Conservation (phyloP, 441 rosid genomes). For the Pelargonium myrrhifolium region DNA sequence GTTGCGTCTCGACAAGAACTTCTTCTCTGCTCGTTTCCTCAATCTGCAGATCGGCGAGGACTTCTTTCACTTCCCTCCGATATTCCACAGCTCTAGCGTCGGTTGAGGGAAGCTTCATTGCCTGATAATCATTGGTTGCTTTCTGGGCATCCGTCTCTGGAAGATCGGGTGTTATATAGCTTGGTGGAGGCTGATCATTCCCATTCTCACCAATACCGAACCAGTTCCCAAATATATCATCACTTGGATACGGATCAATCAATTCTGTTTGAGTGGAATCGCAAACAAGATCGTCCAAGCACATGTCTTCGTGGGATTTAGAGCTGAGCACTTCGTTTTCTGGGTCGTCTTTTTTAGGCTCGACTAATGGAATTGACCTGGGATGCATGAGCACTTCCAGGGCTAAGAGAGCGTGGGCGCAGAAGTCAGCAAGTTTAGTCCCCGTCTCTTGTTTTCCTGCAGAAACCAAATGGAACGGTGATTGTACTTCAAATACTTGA, state of each 20-base stretch:
- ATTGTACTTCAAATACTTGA: neutral
- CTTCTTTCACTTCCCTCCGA: too few species aligned
- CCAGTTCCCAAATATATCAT: neutral
- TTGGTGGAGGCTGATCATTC: neutral
- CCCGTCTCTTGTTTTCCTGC: neutral
- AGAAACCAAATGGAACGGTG: neutral
- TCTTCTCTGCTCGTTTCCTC: too few species aligned
- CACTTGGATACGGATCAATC: neutral
- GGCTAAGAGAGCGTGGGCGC: neutral
- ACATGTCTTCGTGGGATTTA: neutral
- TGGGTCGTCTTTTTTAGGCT: neutral
- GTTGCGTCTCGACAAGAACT: too few species aligned
- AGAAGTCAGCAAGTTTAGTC: neutral
- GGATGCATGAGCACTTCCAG: neutral
- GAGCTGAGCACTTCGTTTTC: neutral
- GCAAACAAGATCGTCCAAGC: neutral
- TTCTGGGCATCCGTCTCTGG: too few species aligned
- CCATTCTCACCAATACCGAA: neutral
- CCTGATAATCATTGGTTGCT: too few species aligned
- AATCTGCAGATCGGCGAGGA: too few species aligned
- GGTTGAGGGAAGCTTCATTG: too few species aligned
- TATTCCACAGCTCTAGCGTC: too few species aligned
- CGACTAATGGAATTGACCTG: neutral
- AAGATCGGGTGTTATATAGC: neutral
- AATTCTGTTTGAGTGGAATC: neutral